A percentile compares a stretch with the other conserved stretches of the same genome.
phyloP scores from a whole-genome alignment of 768 basidiomycete genomes.

The Hebeloma cylindrosporum region DNA sequence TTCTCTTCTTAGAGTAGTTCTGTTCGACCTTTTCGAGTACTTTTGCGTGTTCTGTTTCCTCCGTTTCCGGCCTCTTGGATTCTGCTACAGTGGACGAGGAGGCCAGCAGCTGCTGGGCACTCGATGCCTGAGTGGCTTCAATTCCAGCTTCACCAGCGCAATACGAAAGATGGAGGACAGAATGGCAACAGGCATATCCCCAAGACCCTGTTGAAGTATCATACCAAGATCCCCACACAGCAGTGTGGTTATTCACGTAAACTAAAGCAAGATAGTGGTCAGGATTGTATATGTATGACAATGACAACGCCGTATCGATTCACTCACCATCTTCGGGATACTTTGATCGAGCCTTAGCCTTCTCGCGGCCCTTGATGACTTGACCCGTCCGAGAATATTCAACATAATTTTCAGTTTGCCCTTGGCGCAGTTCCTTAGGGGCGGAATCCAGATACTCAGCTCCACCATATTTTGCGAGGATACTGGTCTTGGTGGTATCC shows the following conservation, averaged over 20 bases:
- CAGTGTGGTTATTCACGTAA: constrained; percentile 88
- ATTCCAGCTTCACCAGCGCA: constrained; percentile 89
- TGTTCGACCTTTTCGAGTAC: constrained; percentile 54
- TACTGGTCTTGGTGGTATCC: constrained; percentile 85
- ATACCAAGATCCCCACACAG: constrained; percentile 99
- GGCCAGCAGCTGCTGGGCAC: constrained; percentile 64
- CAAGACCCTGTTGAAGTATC: constrained; percentile 66
- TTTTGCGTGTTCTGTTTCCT: constrained; percentile 21
- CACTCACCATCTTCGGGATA: constrained; percentile 93
- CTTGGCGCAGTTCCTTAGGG: constrained; percentile 90
- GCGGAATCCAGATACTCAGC: constrained; percentile 86
- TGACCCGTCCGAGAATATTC: constrained; percentile 94
- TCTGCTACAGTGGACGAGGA: constrained; percentile 34
- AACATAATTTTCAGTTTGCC: constrained; percentile 96
- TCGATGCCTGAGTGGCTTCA: constrained; percentile 73
- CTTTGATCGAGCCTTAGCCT: constrained; percentile 84
- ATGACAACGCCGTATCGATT: constrained; percentile 5
- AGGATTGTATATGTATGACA: constrained; percentile 5
- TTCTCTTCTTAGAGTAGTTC: constrained; percentile 73
- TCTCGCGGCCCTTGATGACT: constrained; percentile 88
- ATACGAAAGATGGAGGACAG: constrained; percentile 81
- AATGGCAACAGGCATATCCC: constrained; percentile 97
- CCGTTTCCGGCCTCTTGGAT: constrained; percentile 21
- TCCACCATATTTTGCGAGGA: constrained; percentile 92
- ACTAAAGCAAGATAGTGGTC: constrained; percentile 46